phyloP scores from a whole-genome alignment of 179 eudicot genomes.

The Dionaea muscipula region DNA sequence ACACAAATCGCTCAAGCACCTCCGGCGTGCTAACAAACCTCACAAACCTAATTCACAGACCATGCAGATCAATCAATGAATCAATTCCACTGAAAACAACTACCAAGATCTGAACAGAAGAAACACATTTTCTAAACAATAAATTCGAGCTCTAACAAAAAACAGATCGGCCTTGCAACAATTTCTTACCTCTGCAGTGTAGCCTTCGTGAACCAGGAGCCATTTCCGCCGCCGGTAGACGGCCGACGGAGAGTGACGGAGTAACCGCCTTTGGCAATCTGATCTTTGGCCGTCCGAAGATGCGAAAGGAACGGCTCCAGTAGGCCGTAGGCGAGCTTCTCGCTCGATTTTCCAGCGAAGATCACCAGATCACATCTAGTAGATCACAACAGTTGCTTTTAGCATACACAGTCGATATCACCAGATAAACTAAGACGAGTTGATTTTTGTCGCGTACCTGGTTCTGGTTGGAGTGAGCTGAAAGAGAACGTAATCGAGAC shows the following conservation, averaged over 20 bases:
- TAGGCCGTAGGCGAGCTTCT: slow-evolving; percentile 68
- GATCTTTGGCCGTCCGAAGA: slow-evolving; percentile 53
- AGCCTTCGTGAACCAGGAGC: slow-evolving; percentile 69
- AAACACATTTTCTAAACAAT: no score
- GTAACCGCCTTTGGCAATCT: slow-evolving; percentile 73
- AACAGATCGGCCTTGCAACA: no score
- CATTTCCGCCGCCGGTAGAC: slow-evolving; percentile 16
- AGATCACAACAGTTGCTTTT: background rate
- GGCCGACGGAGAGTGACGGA: slow-evolving; percentile 63
- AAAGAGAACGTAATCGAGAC: slow-evolving; percentile 56
- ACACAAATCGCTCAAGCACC: slow-evolving; percentile 60
- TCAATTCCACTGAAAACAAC: background rate
- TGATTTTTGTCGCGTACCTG: slow-evolving; percentile 25
- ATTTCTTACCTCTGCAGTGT: slow-evolving; percentile 46
- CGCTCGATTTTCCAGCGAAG: slow-evolving; percentile 47
- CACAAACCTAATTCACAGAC: slow-evolving; percentile 47
- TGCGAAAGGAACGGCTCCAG: slow-evolving; percentile 58
- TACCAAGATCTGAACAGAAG: background rate
- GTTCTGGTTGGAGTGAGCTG: slow-evolving; percentile 85
- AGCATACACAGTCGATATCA: background rate
- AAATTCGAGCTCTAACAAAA: no score
- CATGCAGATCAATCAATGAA: background rate
- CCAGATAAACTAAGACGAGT: background rate
- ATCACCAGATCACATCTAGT: slow-evolving; percentile 72
- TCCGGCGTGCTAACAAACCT: slow-evolving; percentile 74